phyloP scores from a whole-genome alignment of 495 filamentous ascomycete species.

The Tirmania nivea region DNA sequence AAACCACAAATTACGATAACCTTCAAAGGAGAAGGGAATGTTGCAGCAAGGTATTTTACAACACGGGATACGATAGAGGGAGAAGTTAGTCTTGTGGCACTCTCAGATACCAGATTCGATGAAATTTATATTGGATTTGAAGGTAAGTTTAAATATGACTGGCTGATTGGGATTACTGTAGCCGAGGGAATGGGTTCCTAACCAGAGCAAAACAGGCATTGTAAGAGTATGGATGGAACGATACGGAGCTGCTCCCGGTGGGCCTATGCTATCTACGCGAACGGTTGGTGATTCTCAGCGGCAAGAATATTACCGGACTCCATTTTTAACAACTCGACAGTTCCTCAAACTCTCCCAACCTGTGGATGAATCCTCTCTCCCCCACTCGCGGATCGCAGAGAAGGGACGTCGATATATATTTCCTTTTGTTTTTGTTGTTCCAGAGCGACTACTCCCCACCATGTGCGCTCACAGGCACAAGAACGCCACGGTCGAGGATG shows the following conservation, averaged over 20 bases:
- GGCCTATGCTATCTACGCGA: constrained; percentile 26
- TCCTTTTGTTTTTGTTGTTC: constrained; percentile 76
- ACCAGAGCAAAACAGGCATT: constrained; percentile 4
- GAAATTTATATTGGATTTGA: constrained; percentile 60
- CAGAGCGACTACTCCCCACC: constrained; percentile 42
- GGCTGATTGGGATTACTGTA: constrained; percentile 21
- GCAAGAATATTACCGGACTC: constrained; percentile 25
- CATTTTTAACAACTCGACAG: constrained; percentile 9
- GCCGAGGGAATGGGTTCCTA: constrained; percentile 3
- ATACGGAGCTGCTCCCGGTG: constrained; percentile 23
- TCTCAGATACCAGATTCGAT: constrained; percentile 54
- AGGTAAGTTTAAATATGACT: constrained; percentile 26
- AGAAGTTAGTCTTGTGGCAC: constrained; percentile 28
- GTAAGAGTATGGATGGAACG: constrained; percentile 18
- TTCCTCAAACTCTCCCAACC: constrained; percentile 77
- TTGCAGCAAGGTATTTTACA: constrained; percentile 9
- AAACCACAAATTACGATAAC: constrained; percentile 9
- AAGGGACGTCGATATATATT: constrained; percentile 45
- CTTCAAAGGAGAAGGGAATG: constrained; percentile 3
- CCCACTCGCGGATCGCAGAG: constrained; percentile 44
- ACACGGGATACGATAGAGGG: constrained; percentile 14
- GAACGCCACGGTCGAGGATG: constrained; percentile 38
- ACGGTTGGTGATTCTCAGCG: constrained; percentile 23
- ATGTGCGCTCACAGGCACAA: constrained; percentile 36
- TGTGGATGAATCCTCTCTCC: constrained; percentile 43